These are phyloP conservation scores for Endocarpon pusillum DNA, from an alignment of 495 filamentous ascomycete species.

Conservation along the genomic window DNA sequence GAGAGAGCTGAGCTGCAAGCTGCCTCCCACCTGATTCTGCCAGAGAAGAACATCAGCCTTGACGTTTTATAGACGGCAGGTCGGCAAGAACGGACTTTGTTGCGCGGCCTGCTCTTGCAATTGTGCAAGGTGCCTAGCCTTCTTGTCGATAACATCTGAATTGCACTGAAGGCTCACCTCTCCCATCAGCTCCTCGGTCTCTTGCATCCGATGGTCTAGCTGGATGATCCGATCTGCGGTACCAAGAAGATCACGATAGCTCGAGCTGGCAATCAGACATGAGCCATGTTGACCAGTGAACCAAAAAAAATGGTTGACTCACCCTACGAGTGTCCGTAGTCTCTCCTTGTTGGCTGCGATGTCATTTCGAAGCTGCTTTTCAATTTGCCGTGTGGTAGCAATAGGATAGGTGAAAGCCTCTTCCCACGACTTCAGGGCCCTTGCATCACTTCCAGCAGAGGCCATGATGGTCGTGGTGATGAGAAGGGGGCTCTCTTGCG, in stretches of 20 bases:
- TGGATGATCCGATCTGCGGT: slow-evolving; percentile 83
- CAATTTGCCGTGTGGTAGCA: slow-evolving; percentile 43
- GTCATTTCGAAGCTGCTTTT: slow-evolving; percentile 43
- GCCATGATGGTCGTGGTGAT: too few relatives aligned
- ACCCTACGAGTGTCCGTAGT: slow-evolving; percentile 82
- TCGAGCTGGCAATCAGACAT: slow-evolving; percentile 32
- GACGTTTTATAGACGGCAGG: neutral
- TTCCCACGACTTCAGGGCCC: slow-evolving; percentile 43
- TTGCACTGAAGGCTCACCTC: slow-evolving; percentile 67
- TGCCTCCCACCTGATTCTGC: slow-evolving; percentile 29
- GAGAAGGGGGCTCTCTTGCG: too few relatives aligned
- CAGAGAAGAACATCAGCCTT: slow-evolving; percentile 4
- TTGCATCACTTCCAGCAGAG: slow-evolving; percentile 37
- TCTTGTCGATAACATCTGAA: slow-evolving; percentile 47
- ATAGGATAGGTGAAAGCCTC: slow-evolving; percentile 53
- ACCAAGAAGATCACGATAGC: slow-evolving; percentile 81
- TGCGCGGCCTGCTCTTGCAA: slow-evolving; percentile 33
- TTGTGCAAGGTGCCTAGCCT: slow-evolving; percentile 41
- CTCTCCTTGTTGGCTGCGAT: slow-evolving; percentile 72
- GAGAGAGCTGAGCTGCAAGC: slow-evolving; percentile 40
- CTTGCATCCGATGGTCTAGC: slow-evolving; percentile 65
- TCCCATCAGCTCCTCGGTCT: slow-evolving; percentile 50
- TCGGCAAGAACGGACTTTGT: slow-evolving; percentile 22
- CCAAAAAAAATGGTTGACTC: slow-evolving; percentile 9
- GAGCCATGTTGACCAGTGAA: slow-evolving; percentile 1